phyloP scores from a whole-genome alignment of 1,284 basidiomycete species.

The Earliella scabrosa region DNA sequence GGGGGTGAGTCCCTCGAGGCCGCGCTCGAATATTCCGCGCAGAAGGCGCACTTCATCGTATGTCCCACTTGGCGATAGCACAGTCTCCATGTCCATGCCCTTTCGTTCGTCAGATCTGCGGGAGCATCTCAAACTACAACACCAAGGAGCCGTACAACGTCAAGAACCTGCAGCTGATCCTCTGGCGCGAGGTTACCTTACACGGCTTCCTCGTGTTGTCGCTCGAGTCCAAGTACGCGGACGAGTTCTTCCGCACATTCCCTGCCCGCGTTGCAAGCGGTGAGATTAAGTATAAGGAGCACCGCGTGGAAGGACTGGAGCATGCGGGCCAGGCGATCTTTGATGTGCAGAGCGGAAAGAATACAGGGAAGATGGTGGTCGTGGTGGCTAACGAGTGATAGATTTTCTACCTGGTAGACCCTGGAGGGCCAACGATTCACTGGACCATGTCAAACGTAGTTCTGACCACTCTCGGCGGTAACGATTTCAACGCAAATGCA shows the following conservation, averaged over 20 bases:
- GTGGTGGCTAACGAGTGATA: conserved; percentile 46
- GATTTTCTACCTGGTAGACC: too few species aligned
- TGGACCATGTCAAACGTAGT: too few species aligned
- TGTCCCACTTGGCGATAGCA: conserved; percentile 33
- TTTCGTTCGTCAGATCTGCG: too few species aligned
- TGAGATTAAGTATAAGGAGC: conserved; percentile 63
- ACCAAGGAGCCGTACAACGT: conserved; percentile 26
- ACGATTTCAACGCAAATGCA: too few species aligned
- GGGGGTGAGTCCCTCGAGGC: conserved; percentile 69
- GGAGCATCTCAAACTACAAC: conserved; percentile 39
- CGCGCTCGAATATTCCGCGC: conserved; percentile 52
- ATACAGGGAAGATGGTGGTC: conserved; percentile 62
- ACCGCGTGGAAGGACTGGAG: conserved; percentile 54
- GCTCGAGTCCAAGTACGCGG: conserved; percentile 41
- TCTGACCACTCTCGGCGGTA: too few species aligned
- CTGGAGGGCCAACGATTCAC: too few species aligned
- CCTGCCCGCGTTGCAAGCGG: conserved; percentile 56
- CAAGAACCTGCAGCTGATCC: conserved; percentile 42
- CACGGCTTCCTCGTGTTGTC: conserved; percentile 63
- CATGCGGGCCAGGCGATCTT: conserved; percentile 54
- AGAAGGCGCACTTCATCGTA: conserved; percentile 56
- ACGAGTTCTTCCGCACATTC: conserved; percentile 56
- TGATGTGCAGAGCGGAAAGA: conserved; percentile 58
- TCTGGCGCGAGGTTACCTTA: conserved; percentile 56
- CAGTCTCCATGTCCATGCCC: background rate